These are phyloP conservation scores for Apiospora phragmitis DNA, from an alignment of 2,329 filamentous ascomycete genomes.

Conservation along the genomic window DNA sequence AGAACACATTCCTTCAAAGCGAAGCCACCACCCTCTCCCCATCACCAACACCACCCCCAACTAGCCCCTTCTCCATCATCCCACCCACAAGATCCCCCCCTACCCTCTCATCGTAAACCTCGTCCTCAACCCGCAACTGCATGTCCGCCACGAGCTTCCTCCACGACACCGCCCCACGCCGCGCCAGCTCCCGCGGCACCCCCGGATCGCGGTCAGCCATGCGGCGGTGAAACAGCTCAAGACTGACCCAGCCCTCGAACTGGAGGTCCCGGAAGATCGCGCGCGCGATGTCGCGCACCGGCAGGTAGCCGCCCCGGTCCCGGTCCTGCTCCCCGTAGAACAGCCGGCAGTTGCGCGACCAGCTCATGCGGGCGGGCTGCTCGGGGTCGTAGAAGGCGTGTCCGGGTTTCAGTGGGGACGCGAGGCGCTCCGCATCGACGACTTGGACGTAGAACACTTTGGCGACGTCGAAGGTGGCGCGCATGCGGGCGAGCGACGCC, in stretches of 20 bases:
- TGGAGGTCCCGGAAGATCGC: slow-evolving; percentile 65
- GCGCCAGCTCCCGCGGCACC: slow-evolving; percentile 49
- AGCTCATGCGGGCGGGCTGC: slow-evolving; percentile 70
- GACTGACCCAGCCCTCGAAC: slow-evolving; percentile 69
- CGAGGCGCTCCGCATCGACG: slow-evolving; percentile 69
- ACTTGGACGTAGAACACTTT: slow-evolving; percentile 79
- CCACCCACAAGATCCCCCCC: not conserved
- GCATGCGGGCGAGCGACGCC: slow-evolving; percentile 55
- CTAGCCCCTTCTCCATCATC: not conserved
- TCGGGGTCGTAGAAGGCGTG: slow-evolving; percentile 59
- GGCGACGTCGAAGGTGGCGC: slow-evolving; percentile 54
- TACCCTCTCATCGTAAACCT: not conserved
- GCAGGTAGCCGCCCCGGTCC: slow-evolving; percentile 66
- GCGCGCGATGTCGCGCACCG: slow-evolving; percentile 59
- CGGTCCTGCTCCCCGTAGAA: slow-evolving; percentile 66
- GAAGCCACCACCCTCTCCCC: not conserved
- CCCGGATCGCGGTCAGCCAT: slow-evolving; percentile 53
- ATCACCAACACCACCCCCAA: not conserved
- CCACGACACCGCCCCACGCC: slow-evolving; percentile 31
- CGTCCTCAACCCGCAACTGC: slow-evolving; percentile 18
- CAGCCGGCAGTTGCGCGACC: slow-evolving; percentile 73
- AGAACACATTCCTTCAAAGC: not conserved
- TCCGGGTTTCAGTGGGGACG: slow-evolving; percentile 53
- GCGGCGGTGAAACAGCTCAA: slow-evolving; percentile 67
- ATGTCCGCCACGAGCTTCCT: slow-evolving; percentile 31